Conservation (phyloP, 306 rosid genomes). For the Nissolia schottii region DNA sequence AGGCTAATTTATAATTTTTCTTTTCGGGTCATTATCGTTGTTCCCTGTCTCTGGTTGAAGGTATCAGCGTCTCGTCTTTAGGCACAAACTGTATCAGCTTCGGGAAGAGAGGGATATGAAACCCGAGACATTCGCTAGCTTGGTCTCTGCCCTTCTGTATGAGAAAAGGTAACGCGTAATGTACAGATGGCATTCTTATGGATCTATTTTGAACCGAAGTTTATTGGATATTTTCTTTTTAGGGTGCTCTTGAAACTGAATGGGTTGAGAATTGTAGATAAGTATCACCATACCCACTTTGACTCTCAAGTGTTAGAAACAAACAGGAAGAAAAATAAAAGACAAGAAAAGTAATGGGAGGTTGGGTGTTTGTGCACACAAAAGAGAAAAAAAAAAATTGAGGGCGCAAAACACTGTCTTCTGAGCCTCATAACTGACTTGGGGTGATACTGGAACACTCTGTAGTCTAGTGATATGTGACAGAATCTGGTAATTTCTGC, state of each 20-base stretch:
- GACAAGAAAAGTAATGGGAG: not conserved
- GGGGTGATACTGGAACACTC: not conserved
- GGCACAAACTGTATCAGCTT: constrained; percentile 86
- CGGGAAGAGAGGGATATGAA: constrained; percentile 94
- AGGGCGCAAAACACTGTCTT: not conserved
- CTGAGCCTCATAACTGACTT: not conserved
- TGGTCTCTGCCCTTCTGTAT: constrained; percentile 76
- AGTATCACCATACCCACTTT: not conserved
- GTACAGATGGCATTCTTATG: not conserved
- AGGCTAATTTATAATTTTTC: too few species aligned
- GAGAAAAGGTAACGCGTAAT: constrained; percentile 64
- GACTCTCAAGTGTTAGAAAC: not conserved
- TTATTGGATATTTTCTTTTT: not conserved
- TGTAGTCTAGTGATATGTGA: not conserved
- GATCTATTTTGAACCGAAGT: not conserved
- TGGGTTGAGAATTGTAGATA: not conserved
- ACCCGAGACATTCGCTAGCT: constrained; percentile 89
- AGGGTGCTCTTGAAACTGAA: not conserved
- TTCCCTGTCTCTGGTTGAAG: constrained; percentile 11
- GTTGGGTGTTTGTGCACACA: not conserved
- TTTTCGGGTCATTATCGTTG: not conserved
- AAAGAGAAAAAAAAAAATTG: too few species aligned
- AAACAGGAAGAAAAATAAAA: too few species aligned
- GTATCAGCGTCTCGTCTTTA: constrained; percentile 76
- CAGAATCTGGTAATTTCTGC: not conserved